Base-by-base conservation (phyloP, 2,329 filamentous ascomycete genomes). In the Botrytis sinoallii region DNA sequence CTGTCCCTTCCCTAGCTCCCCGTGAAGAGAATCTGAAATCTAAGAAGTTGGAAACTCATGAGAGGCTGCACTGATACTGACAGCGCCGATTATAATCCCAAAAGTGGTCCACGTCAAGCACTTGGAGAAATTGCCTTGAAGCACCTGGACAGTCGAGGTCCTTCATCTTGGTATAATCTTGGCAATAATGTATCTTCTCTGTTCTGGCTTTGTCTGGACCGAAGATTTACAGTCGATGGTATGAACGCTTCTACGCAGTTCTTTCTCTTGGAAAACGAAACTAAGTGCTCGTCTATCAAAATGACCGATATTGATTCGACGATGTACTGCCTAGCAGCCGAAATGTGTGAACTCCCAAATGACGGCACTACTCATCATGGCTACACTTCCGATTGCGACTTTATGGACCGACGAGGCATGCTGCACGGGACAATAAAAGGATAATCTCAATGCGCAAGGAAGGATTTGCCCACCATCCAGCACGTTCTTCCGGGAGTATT, bases 1-100 rank as follows among this genome's bases (percentile, higher is more conserved):
- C n/a, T 29, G 14, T 3, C 6, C n/a, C 52, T 2, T 16, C 40
- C 40, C 40, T 42, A 42, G 14, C 25, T 20, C 18, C 20, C 44
- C 44, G 7, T 4, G 7, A 8, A 16, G 14, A n/a, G 29, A 4
- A 57, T 18, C 0, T 6, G 3, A 55, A 1, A 29, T 29, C 1
- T 32, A 9, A n/a, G 6, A 57, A 9, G 14, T 2, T 32, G n/a
- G n/a, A 57, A 29, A 29, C 18, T 9, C 52, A 18, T 4, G 29
- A 57, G 52, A 57, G 52, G 14, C 16, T 18, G n/a, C 52, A 2
- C 14, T 12, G 52, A 29, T 29, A 57, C 52, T 29, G n/a, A 29
- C n/a, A 29, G n/a, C n/a, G n/a, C n/a, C 7, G 14, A 57, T 29
- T 7, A 18, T 6, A 57, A 29, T 0, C 1, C 1, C 14, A 29